These are phyloP conservation scores for Mortierella sp. DNA, from an alignment of 371 early-diverging fungal genomes.

Conservation along the genomic window DNA sequence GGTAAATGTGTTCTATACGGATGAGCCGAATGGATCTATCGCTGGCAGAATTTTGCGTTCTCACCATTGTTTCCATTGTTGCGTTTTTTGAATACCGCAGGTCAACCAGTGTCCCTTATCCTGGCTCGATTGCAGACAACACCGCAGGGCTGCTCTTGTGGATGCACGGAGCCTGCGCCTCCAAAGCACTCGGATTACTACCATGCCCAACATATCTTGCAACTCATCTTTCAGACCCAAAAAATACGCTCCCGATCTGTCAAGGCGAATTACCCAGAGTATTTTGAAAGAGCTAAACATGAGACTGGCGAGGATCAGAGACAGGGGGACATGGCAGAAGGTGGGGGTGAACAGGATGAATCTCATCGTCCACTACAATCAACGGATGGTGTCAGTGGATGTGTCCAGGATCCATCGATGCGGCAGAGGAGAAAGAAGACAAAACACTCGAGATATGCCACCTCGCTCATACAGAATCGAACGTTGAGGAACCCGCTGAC, in stretches of 20 bases:
- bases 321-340: background rate
- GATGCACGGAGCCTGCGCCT: constrained; percentile 42
- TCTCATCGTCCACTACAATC: background rate
- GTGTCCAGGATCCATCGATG: too few relatives aligned
- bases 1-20: constrained; percentile 22
- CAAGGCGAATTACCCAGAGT: constrained; percentile 20
- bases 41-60: background rate
- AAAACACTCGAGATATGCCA: constrained; percentile 23
- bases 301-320: background rate
- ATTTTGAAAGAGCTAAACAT: constrained; percentile 20
- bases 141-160: constrained; percentile 42
- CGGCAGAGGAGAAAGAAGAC: background rate
- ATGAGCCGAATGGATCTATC: too few relatives aligned
- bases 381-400: background rate
- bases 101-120: constrained; percentile 41
- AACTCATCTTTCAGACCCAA: constrained; percentile 46
- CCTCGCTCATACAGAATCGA: constrained; percentile 39
- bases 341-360: background rate
- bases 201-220: constrained; percentile 49
- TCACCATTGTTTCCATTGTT: background rate
- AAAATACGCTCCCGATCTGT: constrained; percentile 24
- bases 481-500: constrained; percentile 40
- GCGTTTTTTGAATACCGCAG: too few relatives aligned
- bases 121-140: constrained; percentile 41
- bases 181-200: constrained; percentile 49